Percentiles rank a stretch among this genome's conserved stretches.
phyloP scores from a whole-genome alignment of 2,329 filamentous ascomycete genomes.

The Fonsecaea erecta region DNA sequence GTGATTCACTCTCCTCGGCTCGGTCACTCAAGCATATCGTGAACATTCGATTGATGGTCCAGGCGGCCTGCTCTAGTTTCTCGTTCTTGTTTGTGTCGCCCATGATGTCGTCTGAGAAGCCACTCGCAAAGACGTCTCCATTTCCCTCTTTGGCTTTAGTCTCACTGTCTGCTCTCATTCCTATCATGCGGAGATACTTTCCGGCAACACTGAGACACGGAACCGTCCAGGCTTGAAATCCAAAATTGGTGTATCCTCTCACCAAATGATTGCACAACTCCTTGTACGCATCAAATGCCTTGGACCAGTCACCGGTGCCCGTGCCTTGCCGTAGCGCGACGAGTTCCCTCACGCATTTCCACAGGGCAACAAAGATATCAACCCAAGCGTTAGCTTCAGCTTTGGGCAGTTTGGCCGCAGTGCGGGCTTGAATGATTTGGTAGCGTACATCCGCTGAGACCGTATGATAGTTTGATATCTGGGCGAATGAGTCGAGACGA shows the following conservation, averaged over 20 bases:
- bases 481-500: conserved; percentile 71
- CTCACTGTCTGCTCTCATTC: conserved; percentile 85
- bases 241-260: conserved; percentile 75
- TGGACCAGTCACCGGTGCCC: conserved; percentile 69
- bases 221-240: conserved; percentile 88
- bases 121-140: conserved; percentile 51
- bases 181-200: conserved; percentile 84
- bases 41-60: conserved; percentile 90
- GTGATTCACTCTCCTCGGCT: conserved; percentile 72
- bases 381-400: conserved; percentile 80
- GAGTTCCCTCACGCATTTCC: conserved; percentile 78
- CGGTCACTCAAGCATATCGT: conserved; percentile 81
- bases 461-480: conserved; percentile 69
- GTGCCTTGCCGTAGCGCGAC: conserved; percentile 65
- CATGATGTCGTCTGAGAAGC: conserved; percentile 81
- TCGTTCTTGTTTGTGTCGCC: conserved; percentile 76
- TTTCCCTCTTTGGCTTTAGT: conserved; percentile 54
- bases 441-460: conserved; percentile 73
- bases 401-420: conserved; percentile 60
- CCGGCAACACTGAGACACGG: conserved; percentile 86
- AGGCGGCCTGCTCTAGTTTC: conserved; percentile 86
- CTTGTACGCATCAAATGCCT: conserved; percentile 87
- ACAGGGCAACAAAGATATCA: conserved; percentile 81
- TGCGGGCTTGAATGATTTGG: conserved; percentile 67
- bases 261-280: conserved; percentile 77